A percentile compares a stretch with the other conserved stretches of the same genome.
Conservation (phyloP, 1,284 basidiomycete species). For the Fistulinella cinereoalba region DNA sequence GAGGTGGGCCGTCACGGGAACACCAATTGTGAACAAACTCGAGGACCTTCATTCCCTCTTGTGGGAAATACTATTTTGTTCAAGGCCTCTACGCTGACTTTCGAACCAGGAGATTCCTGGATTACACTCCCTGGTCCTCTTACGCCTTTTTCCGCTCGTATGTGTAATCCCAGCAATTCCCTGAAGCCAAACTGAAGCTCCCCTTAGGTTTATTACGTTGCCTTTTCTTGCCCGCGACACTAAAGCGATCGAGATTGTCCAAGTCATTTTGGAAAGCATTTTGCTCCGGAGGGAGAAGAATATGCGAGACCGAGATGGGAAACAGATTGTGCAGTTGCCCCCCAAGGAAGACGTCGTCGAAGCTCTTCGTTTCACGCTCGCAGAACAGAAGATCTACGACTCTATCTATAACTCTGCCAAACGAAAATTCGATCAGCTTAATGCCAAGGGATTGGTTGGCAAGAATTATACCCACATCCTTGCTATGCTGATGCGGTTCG, state of each 20-base stretch:
- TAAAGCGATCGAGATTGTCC: conserved; percentile 89
- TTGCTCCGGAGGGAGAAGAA: conserved; percentile 93
- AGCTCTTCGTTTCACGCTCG: conserved; percentile 68
- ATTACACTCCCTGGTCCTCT: conserved; percentile 89
- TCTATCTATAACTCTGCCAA: conserved; percentile 70
- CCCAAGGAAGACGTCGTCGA: conserved; percentile 75
- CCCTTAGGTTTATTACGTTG: conserved; percentile 75
- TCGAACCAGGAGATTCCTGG: conserved; percentile 73
- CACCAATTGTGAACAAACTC: conserved; percentile 93
- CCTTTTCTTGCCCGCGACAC: conserved; percentile 87
- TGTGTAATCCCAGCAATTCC: conserved; percentile 25
- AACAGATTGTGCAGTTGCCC: conserved; percentile 87
- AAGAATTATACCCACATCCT: conserved; percentile 89
- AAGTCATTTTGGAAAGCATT: conserved; percentile 87
- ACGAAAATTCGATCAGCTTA: conserved; percentile 70
- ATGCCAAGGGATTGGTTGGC: conserved; percentile 73
- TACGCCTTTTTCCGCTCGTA: conserved; percentile 85
- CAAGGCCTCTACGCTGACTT: conserved; percentile 3
- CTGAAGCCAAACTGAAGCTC: conserved; percentile 1
- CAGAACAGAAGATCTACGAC: conserved; percentile 82
- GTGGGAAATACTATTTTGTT: conserved; percentile 40
- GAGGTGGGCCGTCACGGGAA: conserved; percentile 92
- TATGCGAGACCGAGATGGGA: conserved; percentile 87
- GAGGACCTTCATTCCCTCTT: conserved; percentile 91
- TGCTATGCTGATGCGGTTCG: conserved; percentile 85